Base-by-base conservation (phyloP, 176 grass and related monocot genomes). In the Oryza brachyantha region DNA sequence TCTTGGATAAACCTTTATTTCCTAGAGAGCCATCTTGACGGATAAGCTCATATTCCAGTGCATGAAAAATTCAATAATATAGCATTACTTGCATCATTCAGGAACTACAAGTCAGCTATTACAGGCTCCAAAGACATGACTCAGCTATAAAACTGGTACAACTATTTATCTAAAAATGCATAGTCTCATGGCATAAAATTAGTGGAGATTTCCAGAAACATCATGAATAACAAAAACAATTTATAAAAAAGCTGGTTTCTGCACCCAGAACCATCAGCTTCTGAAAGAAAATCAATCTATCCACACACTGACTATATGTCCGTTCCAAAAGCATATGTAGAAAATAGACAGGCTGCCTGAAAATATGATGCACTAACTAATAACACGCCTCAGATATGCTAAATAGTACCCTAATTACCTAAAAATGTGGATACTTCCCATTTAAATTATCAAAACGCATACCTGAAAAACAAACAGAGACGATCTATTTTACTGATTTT, bases 51-150 rank as follows among this genome's bases (percentile, higher is more conserved):
- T 78, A 17, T 40, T 37, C n/a, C 22, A 50, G 45, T 71, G 16
- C 57, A 42, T 43, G 7, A 41, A 27, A 66, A 83, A 78, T 25
- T 40, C 12, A 21, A 85, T 76, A 38, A 54, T 64, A 84, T 31
- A 62, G 65, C 54, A n/a, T 34, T 41, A 28, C 42, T 32, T 32
- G 10, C 37, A 66, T 0, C 0, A 77, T 27, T 64, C 29, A 0
- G 27, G 24, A 17, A 67, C 32, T 80, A 75, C 24, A 22, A n/a
- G 61, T 70, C 35, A 68, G 17, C 68, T 61, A 59, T 22, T 50
- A 82, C 31, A 64, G 68, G 29, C 78, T 75, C 41, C 37, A 48
- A 7, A 29, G 27, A 36, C 39, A 72, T n/a, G 31, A 7, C 27
- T 57, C 37, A 74, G 5, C 48, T 48, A 42, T 46, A 76, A 89